Conservation (phyloP, 139 green algal genomes). For the Chlorella sp. region DNA sequence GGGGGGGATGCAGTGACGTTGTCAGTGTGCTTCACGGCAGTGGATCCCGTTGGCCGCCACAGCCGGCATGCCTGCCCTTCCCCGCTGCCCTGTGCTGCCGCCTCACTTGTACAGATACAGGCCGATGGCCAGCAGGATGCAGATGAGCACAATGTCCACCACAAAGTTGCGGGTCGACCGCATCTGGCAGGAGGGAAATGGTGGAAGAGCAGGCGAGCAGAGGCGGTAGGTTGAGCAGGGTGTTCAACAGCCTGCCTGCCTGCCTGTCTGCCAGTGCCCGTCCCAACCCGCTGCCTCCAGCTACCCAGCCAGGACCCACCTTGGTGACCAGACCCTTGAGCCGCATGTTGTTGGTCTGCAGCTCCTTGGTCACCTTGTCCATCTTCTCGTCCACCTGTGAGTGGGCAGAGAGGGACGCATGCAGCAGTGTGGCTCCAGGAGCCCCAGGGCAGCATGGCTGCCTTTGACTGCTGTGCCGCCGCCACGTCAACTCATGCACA, state of each 20-base stretch:
- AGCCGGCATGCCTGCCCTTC: no score
- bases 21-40: no score
- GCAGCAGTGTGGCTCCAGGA: background rate
- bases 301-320: conserved; percentile 47
- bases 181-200: conserved; percentile 66
- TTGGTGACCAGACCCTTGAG: conserved; percentile 80
- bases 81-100: no score
- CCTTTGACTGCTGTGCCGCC: no score
- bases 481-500: no score
- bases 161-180: conserved; percentile 84
- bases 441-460: no score
- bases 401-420: no score
- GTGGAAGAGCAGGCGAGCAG: no score
- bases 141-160: conserved; percentile 88
- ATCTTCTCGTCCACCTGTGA: conserved; percentile 76
- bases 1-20: no score
- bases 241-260: background rate
- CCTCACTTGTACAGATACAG: conserved; percentile 76
- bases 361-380: conserved; percentile 74
- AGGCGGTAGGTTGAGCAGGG: no score
- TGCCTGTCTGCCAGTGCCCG: background rate
- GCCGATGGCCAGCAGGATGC: conserved; percentile 79
- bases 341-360: conserved; percentile 88
- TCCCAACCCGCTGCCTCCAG: background rate
- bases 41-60: no score